Percentiles rank a stretch among this genome's conserved stretches.
These are phyloP conservation scores for Tolypocladium endophyticum DNA, from an alignment of 2,329 filamentous ascomycete genomes.

Conservation along the genomic window DNA sequence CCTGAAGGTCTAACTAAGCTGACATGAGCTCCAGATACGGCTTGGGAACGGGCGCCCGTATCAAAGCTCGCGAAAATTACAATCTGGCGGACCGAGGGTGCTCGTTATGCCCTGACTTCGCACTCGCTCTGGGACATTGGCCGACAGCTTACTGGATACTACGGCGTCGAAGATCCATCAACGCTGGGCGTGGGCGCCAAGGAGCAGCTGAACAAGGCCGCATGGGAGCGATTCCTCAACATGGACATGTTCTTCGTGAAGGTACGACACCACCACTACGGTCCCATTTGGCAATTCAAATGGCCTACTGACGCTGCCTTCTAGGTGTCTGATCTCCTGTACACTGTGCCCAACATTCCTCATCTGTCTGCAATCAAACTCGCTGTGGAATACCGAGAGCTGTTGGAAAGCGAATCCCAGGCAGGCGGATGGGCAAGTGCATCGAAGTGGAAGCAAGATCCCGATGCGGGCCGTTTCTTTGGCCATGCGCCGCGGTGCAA, in stretches of 20 bases:
- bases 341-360: constrained; percentile 43
- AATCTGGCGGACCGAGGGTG: constrained; percentile 49
- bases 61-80: constrained; percentile 43
- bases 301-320: not conserved
- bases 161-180: constrained; percentile 33
- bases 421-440: constrained; percentile 28
- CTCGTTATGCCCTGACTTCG: constrained; percentile 43
- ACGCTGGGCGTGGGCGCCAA: constrained; percentile 30
- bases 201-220: constrained; percentile 36
- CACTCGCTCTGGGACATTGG: constrained; percentile 41
- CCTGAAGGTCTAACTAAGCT: not conserved
- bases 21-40: constrained; percentile 32
- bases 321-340: constrained; percentile 52
- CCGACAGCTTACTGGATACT: constrained; percentile 40
- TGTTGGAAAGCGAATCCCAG: constrained; percentile 39
- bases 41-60: constrained; percentile 46
- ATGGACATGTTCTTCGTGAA: constrained; percentile 59
- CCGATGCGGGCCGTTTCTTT: constrained; percentile 38
- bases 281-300: not conserved
- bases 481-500: constrained; percentile 46
- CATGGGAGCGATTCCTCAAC: constrained; percentile 41
- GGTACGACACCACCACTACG: constrained; percentile 25
- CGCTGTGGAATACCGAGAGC: constrained; percentile 48
- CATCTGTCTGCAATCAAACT: constrained; percentile 48
- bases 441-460: constrained; percentile 50